These are phyloP conservation scores for Trifolium subterraneum DNA, from an alignment of 306 rosid species.

Conservation along the genomic window DNA sequence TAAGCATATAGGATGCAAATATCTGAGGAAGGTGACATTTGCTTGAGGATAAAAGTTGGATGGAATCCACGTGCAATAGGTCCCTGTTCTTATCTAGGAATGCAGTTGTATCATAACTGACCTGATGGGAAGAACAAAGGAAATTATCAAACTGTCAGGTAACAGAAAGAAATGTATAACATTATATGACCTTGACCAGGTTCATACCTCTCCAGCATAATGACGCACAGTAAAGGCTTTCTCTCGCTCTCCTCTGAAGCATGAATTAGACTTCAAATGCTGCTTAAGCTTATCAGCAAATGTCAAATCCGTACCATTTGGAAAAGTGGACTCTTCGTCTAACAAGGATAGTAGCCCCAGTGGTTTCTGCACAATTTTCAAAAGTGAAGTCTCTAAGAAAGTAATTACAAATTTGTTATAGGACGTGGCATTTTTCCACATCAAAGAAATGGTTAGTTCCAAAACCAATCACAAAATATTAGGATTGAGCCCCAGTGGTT, in stretches of 20 bases:
- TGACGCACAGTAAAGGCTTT: slow-evolving; percentile 87
- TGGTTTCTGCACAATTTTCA: slow-evolving; percentile 76
- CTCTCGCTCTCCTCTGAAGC: slow-evolving; percentile 90
- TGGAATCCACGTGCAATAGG: slow-evolving; percentile 88
- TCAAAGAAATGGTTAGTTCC: neutral
- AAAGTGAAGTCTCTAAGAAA: slow-evolving; percentile 38
- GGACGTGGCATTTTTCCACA: slow-evolving; percentile 4
- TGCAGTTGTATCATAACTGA: slow-evolving; percentile 87
- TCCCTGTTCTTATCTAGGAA: slow-evolving; percentile 99
- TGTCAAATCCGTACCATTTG: slow-evolving; percentile 92
- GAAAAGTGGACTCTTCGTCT: slow-evolving; percentile 98
- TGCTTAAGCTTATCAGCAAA: slow-evolving; percentile 97
- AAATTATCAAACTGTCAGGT: slow-evolving; percentile 52
- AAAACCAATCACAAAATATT: neutral
- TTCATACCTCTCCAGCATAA: slow-evolving; percentile 98
- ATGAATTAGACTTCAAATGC: slow-evolving; percentile 76
- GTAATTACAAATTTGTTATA: slow-evolving; percentile 26
- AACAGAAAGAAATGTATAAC: slow-evolving; percentile 28
- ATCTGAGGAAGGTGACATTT: slow-evolving; percentile 84
- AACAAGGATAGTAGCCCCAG: slow-evolving; percentile 90
- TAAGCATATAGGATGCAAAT: slow-evolving; percentile 88
- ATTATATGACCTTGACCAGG: slow-evolving; percentile 33
- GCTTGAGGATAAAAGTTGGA: slow-evolving; percentile 93
- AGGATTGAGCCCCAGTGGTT: too few relatives aligned
- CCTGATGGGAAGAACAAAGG: slow-evolving; percentile 65